Percentiles rank a stretch among this genome's conserved stretches.
phyloP scores from a whole-genome alignment of 495 filamentous ascomycete species.

The Penicillium malachiteum region DNA sequence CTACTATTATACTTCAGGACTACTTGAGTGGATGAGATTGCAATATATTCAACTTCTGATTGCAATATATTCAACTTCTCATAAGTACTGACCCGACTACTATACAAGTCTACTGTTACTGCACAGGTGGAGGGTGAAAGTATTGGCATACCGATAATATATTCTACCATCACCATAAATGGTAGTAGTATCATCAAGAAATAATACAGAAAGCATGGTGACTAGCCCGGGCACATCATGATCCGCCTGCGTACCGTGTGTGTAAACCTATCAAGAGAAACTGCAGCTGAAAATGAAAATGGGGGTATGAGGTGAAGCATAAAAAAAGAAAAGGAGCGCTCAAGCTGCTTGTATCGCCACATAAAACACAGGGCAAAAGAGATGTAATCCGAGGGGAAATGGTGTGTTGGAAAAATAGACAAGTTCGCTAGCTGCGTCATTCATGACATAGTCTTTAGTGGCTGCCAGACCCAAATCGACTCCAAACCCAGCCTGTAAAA shows the following conservation, averaged over 20 bases:
- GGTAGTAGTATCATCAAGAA: neutral
- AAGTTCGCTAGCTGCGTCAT: neutral
- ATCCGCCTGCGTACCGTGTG: neutral
- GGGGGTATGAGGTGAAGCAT: neutral
- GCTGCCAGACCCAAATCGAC: conserved; percentile 33
- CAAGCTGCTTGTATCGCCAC: neutral
- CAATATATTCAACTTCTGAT: no score
- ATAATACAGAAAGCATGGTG: neutral
- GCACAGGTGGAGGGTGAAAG: no score
- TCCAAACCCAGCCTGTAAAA: conserved; percentile 38
- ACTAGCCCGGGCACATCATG: neutral
- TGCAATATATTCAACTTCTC: no score
- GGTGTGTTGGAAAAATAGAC: neutral
- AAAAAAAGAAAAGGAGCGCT: neutral
- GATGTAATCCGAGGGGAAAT: neutral
- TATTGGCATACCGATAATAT: no score
- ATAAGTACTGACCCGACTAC: no score
- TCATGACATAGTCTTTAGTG: neutral
- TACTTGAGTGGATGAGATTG: no score
- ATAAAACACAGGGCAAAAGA: neutral
- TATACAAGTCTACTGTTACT: no score
- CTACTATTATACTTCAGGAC: no score
- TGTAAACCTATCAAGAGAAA: neutral
- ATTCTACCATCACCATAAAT: no score
- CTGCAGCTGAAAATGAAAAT: neutral